Evolutionary conservation across 2,329 filamentous ascomycete genomes (phyloP), one percentile per base, ranked within the genome.

Genomic region (Trichoderma sp.): DNA sequence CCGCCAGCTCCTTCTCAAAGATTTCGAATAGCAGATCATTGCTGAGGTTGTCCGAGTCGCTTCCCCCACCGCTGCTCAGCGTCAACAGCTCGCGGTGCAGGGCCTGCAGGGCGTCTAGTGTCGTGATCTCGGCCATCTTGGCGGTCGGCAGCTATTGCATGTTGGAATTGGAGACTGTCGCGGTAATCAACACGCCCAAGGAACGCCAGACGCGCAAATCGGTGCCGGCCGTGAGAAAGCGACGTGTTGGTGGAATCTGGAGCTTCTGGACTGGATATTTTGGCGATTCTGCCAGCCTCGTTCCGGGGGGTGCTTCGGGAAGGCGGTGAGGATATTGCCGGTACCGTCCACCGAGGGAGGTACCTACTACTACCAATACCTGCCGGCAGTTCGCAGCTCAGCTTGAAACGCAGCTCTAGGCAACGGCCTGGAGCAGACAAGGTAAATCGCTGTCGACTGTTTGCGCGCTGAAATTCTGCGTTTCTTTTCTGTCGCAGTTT

Each of bases 81-180:
- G 90, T 88, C 71, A 90, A 82, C 68, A 99, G 87, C 79, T 97
- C 93, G 76, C 90, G 87, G 77, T 96, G 91, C 72, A 99, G 87
- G 77, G 87, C 88, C 80, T 93, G 88, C 73, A 98, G 87, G 78
- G 88, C 86, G 74, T 89, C 89, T 74, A 96, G 83, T 74, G 85
- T 87, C 75, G 88, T 88, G 75, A 87, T 81, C 74, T 90, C 88
- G 76, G 89, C 87, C 92, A 95, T 94, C 70, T 73, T 80, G 77
- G 72, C 74, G 68, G 68, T 74, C 69, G 70, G 68, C 71, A 68
- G 71, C 78, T 83, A 83, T 82, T 75, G 79, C 82, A 83, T 82
- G 71, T 70, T 78, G 75, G 67, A 65, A 57, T 60, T 56, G 68
- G 48, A 63, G 63, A 65, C 67, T 24, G 66, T 59, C 64, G 69